Conservation (phyloP, 129 eudicot species). For the Helianthus annuus region DNA sequence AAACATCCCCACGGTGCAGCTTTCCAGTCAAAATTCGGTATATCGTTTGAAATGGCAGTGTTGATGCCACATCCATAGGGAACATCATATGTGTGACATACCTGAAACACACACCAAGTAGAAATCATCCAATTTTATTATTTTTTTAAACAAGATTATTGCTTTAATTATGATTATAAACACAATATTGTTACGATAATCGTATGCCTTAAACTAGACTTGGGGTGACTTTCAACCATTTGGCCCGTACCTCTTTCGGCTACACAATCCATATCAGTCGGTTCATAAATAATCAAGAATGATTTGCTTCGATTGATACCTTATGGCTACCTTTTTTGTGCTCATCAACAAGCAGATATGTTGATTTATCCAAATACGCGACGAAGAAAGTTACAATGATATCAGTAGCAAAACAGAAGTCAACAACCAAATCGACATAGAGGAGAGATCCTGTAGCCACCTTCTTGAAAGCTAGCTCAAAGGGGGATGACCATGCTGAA, state of each 20-base stretch:
- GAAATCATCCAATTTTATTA: not conserved
- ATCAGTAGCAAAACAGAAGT: slow-evolving; percentile 62
- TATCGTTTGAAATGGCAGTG: slow-evolving; percentile 71
- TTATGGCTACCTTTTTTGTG: slow-evolving; percentile 61
- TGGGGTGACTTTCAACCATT: not conserved
- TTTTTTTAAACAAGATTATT: not conserved
- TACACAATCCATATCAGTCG: not conserved
- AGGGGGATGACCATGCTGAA: slow-evolving; percentile 91
- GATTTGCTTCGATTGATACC: slow-evolving; percentile 29
- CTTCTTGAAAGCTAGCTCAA: slow-evolving; percentile 76
- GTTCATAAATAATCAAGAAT: not conserved
- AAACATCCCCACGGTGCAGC: slow-evolving; percentile 46
- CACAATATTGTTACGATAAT: too few species aligned
- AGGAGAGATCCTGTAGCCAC: slow-evolving; percentile 62
- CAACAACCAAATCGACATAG: slow-evolving; percentile 62
- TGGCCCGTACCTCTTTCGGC: not conserved
- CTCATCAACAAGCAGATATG: slow-evolving; percentile 73
- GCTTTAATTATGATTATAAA: not conserved
- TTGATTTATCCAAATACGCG: slow-evolving; percentile 72
- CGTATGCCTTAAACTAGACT: not conserved
- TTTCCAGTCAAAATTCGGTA: slow-evolving; percentile 50
- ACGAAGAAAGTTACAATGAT: slow-evolving; percentile 81
- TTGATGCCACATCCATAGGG: slow-evolving; percentile 84
- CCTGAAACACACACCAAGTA: slow-evolving; percentile 29
- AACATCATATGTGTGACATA: slow-evolving; percentile 66